phyloP scores from a whole-genome alignment of 179 eudicot genomes.

The Corrigiola litoralis region DNA sequence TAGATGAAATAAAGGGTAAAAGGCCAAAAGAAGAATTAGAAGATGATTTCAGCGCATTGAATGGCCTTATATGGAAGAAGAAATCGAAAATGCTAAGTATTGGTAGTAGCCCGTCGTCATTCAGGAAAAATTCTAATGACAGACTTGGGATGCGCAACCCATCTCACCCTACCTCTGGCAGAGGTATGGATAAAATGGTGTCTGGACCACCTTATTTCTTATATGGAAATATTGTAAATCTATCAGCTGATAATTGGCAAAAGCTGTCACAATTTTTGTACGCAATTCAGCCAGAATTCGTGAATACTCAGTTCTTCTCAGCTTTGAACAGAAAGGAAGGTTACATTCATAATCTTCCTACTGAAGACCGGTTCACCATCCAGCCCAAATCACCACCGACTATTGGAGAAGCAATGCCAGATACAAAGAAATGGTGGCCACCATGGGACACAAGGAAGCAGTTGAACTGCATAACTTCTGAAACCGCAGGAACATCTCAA shows the following conservation, averaged over 20 bases:
- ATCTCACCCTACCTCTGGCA: constrained; percentile 34
- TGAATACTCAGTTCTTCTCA: constrained; percentile 51
- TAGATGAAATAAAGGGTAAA: constrained; percentile 29
- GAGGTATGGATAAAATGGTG: constrained; percentile 44
- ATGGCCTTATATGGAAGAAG: constrained; percentile 31
- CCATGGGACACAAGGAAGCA: constrained; percentile 90
- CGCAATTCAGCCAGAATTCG: constrained; percentile 69
- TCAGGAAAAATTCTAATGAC: constrained; percentile 6
- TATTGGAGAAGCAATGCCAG: constrained; percentile 66
- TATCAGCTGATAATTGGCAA: constrained; percentile 56
- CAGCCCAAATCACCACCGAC: constrained; percentile 65
- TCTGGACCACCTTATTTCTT: constrained; percentile 76
- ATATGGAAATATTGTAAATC: constrained; percentile 63
- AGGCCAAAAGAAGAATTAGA: constrained; percentile 69
- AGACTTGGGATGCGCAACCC: constrained; percentile 26
- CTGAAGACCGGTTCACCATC: constrained; percentile 50
- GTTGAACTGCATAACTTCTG: constrained; percentile 51
- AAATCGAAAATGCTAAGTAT: constrained; percentile 16
- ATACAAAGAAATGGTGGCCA: constrained; percentile 81
- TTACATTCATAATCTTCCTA: constrained; percentile 83
- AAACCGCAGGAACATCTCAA: constrained; percentile 39
- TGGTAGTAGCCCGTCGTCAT: constrained; percentile 10
- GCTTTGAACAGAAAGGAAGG: constrained; percentile 86
- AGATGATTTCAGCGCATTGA: constrained; percentile 33
- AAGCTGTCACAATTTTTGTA: constrained; percentile 76